These are phyloP conservation scores for Apocynum venetum DNA, from an alignment of 257 asterid genomes.

Conservation along the genomic window DNA sequence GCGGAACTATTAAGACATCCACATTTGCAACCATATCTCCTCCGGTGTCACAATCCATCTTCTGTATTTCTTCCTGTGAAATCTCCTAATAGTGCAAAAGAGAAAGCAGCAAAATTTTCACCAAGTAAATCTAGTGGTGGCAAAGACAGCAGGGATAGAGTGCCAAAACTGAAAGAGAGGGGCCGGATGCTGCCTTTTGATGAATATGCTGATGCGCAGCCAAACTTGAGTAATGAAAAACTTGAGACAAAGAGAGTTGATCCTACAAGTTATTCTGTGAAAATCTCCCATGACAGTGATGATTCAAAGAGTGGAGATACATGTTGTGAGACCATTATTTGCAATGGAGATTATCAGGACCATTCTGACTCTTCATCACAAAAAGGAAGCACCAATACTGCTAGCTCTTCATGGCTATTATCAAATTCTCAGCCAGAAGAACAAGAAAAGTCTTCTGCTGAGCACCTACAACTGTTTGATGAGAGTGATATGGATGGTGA, in stretches of 20 bases:
- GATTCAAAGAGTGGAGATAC: slow-evolving; percentile 67
- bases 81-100: slow-evolving; percentile 62
- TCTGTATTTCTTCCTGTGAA: slow-evolving; percentile 84
- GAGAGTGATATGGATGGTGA: slow-evolving; percentile 26
- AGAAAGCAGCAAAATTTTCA: slow-evolving; percentile 42
- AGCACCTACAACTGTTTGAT: slow-evolving; percentile 25
- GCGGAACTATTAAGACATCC: slow-evolving; percentile 84
- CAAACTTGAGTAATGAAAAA: slow-evolving; percentile 33
- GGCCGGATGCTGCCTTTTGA: slow-evolving; percentile 59
- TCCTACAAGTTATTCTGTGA: slow-evolving; percentile 69
- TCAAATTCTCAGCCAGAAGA: slow-evolving; percentile 36
- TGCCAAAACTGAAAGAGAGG: slow-evolving; percentile 38
- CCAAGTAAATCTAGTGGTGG: slow-evolving; percentile 44
- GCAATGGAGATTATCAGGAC: slow-evolving; percentile 41
- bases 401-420: slow-evolving; percentile 27
- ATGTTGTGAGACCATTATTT: slow-evolving; percentile 44
- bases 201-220: slow-evolving; percentile 37
- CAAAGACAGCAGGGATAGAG: slow-evolving; percentile 39
- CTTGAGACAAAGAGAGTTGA: slow-evolving; percentile 79
- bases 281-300: slow-evolving; percentile 55
- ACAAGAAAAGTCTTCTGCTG: slow-evolving; percentile 28
- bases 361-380: slow-evolving; percentile 37
- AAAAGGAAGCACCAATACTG: slow-evolving; percentile 34
- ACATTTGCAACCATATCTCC: slow-evolving; percentile 88
- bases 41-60: slow-evolving; percentile 64